Evolutionary conservation across 2,329 filamentous ascomycete species (phyloP), one percentile per base, ranked within the genome.

Genomic region (Penicillium sp.): DNA sequence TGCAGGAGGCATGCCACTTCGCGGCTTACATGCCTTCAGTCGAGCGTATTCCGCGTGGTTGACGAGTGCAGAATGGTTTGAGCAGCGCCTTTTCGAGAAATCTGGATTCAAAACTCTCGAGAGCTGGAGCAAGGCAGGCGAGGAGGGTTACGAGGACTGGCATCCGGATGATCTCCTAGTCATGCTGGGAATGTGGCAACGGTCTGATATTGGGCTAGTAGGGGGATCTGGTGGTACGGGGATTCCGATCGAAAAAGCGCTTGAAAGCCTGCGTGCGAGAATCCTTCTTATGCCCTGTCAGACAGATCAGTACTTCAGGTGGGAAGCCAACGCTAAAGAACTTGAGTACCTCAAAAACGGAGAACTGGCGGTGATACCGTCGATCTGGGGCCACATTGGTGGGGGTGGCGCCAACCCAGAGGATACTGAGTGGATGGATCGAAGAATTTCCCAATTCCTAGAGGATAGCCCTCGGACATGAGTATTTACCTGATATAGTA

Each of bases 1-100:
- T 4, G 10, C 70, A 40, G 73, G 66, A 26, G 60, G 71, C 0
- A 63, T 68, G n/a, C 70, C 74, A 3, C 65, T 65, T 3, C 62
- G 72, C n/a, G 81, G 80, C 0, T 64, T 83, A 13, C 65, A 71
- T 22, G 81, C 79, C 5, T 83, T 82, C 62, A 80, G 78, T 3
- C 73, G 78, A 43, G 79, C 79, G 0, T 83, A 82, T 62, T 79
- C 77, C 1, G 80, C 80, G 0, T 83, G 80, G 80, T 55, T 82
- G 57, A 80, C 79, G 0, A 81, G 79, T 57, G 69, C 78, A 0
- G 73, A 77, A 37, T 83, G 80, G 81, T 83, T 81, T 56, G 73
- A 80, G 4, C 59, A 79, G 56, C 69, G 75, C 30, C 57, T 75
- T n/a, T 83, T 78, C 66, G 69, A 73, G 55, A 67, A 69, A 5